phyloP scores from a whole-genome alignment of 202 grass and related monocot genomes.

The Schoenoplectus tabernaemontani region DNA sequence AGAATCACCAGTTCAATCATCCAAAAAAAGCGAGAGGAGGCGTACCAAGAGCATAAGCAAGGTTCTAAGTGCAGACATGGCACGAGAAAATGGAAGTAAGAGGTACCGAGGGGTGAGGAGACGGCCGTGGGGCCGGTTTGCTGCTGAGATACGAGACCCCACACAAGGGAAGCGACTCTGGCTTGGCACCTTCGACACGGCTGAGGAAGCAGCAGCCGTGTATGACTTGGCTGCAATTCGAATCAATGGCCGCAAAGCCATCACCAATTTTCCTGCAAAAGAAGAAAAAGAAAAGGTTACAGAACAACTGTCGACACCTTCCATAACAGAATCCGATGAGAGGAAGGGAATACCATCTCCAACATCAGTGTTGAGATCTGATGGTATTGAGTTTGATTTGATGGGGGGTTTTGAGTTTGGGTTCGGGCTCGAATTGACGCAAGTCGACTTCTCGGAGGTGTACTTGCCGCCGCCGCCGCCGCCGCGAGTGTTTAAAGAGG shows the following conservation, averaged over 20 bases:
- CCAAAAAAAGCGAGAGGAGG: constrained; percentile 1
- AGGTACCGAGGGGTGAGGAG: constrained; percentile 22
- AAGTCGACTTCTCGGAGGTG: constrained; percentile 11
- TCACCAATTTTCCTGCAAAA: constrained; percentile 13
- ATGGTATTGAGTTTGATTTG: background rate
- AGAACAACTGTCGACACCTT: background rate
- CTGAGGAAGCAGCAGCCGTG: background rate
- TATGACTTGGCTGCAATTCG: constrained; percentile 15
- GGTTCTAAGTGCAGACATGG: background rate
- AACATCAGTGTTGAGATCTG: constrained; percentile 4
- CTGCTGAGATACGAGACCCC: constrained; percentile 16
- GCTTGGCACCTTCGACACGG: constrained; percentile 19
- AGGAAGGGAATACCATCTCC: constrained; percentile 1
- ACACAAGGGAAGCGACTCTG: constrained; percentile 23
- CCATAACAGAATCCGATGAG: background rate
- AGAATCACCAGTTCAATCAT: background rate
- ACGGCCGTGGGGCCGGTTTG: constrained; percentile 16
- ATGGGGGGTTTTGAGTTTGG: constrained; percentile 11
- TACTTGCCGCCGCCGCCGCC: constrained; percentile 2
- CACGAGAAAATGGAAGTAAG: background rate
- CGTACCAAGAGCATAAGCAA: constrained; percentile 21
- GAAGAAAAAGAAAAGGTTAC: background rate
- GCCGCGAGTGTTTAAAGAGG: background rate
- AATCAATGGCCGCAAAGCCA: constrained; percentile 14
- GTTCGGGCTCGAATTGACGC: constrained; percentile 1